Evolutionary conservation across 768 basidiomycete genomes (phyloP).

Genomic region (Leccinum uliginosum): DNA sequence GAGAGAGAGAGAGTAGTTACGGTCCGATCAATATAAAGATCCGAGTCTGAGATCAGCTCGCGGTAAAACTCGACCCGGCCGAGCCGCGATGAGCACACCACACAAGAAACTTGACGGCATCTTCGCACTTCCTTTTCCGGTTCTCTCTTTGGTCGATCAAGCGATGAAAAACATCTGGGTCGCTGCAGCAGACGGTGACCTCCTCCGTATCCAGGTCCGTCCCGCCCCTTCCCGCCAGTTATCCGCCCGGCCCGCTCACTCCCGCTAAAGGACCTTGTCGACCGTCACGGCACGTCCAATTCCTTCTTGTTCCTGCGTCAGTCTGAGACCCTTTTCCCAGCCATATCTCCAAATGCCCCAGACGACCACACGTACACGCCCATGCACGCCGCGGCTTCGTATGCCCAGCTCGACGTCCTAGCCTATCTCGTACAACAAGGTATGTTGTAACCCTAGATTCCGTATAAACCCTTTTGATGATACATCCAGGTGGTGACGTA

Average conservation of each 20-base stretch:
- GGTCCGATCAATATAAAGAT: constrained; percentile 28
- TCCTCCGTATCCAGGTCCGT: constrained; percentile 66
- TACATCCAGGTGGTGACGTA: constrained; percentile 69
- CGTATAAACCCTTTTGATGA: neutral
- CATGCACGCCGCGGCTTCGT: constrained; percentile 94
- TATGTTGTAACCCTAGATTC: constrained; percentile 23
- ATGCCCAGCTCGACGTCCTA: constrained; percentile 73
- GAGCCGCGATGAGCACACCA: neutral
- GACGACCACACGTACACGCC: constrained; percentile 78
- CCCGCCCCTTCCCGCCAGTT: neutral
- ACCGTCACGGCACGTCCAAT: constrained; percentile 47
- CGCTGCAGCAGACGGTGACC: constrained; percentile 86
- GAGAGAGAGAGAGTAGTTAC: neutral
- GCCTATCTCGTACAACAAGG: constrained; percentile 75
- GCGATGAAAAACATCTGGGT: constrained; percentile 77
- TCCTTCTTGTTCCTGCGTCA: constrained; percentile 24
- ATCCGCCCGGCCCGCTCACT: constrained; percentile 2
- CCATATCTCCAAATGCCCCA: constrained; percentile 64
- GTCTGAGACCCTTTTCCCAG: constrained; percentile 33
- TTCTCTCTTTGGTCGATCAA: neutral
- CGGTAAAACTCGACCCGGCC: neutral
- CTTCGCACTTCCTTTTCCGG: neutral
- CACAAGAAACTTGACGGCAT: neutral
- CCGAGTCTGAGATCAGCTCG: constrained; percentile 24
- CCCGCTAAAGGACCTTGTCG: constrained; percentile 50